phyloP scores from a whole-genome alignment of 441 rosid species.

The Daphne laureola region DNA sequence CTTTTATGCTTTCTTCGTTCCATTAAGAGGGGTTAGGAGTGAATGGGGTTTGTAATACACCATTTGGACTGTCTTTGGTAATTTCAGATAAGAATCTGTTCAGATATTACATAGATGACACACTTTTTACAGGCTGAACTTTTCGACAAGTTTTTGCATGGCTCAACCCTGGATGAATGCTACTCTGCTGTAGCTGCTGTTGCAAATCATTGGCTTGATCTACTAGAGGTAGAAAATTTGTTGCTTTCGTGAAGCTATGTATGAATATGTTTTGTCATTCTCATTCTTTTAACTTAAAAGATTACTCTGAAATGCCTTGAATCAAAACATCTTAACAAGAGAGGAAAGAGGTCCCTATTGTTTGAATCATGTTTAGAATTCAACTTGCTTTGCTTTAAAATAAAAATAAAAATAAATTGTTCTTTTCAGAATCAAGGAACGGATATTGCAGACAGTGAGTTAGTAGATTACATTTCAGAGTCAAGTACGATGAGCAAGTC shows the following conservation, averaged over 20 bases:
- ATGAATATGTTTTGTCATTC: too few species aligned
- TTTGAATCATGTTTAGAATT: too few species aligned
- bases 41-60: too few species aligned
- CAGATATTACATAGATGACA: too few species aligned
- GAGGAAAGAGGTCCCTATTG: too few species aligned
- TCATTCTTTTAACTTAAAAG: too few species aligned
- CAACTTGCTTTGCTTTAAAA: background rate
- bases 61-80: too few species aligned
- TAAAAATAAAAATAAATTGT: background rate
- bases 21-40: too few species aligned
- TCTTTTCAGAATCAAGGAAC: conserved; percentile 79
- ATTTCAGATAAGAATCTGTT: too few species aligned
- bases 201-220: conserved; percentile 98
- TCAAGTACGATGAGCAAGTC: conserved; percentile 99
- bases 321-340: too few species aligned
- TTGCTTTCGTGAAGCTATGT: background rate
- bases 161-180: conserved; percentile 88
- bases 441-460: conserved; percentile 89
- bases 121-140: conserved; percentile 72
- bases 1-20: too few species aligned
- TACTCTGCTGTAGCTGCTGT: conserved; percentile 93
- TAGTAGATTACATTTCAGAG: conserved; percentile 96
- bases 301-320: too few species aligned
- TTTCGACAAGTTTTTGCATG: conserved; percentile 92
- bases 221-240: conserved; percentile 64